phyloP scores from a whole-genome alignment of 352 stramenopile genomes.

The Achlya hypogyna region DNA sequence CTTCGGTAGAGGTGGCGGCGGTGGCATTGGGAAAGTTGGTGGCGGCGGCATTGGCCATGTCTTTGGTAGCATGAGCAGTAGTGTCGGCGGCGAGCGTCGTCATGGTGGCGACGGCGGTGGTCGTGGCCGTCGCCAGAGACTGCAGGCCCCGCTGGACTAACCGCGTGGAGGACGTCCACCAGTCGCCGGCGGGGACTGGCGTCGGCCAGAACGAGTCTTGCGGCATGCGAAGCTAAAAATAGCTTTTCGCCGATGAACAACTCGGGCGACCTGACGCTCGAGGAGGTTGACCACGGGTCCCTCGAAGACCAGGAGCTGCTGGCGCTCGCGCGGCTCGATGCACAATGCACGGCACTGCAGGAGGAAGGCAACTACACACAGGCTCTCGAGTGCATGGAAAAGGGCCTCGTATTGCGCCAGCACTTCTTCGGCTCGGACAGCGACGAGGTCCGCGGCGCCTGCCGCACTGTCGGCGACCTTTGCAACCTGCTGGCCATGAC shows the following conservation, averaged over 20 bases:
- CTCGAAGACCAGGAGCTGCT: slow-evolving; percentile 57
- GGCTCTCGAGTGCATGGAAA: slow-evolving; percentile 91
- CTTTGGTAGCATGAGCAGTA: too few relatives aligned
- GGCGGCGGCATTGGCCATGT: too few relatives aligned
- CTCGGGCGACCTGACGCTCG: slow-evolving; percentile 2
- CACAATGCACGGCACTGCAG: slow-evolving; percentile 85
- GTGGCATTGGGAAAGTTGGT: too few relatives aligned
- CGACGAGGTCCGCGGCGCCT: slow-evolving; percentile 83
- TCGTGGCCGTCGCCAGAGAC: background rate
- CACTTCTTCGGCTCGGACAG: slow-evolving; percentile 90
- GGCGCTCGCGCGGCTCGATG: slow-evolving; percentile 82
- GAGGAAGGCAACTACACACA: slow-evolving; percentile 88
- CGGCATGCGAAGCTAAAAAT: too few relatives aligned
- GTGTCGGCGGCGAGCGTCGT: background rate
- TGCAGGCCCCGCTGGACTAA: slow-evolving; percentile 7
- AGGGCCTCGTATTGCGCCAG: slow-evolving; percentile 86
- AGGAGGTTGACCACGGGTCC: slow-evolving; percentile 6
- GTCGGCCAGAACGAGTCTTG: too few relatives aligned
- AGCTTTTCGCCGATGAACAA: too few relatives aligned
- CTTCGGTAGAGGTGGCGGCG: background rate
- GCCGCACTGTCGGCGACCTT: slow-evolving; percentile 91
- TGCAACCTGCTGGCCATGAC: slow-evolving; percentile 94
- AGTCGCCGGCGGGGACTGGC: background rate
- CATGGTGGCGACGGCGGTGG: background rate
- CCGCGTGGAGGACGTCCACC: slow-evolving; percentile 13